These are phyloP conservation scores for Daedaleopsis sinensis DNA, from an alignment of 768 basidiomycete genomes.

Conservation along the genomic window DNA sequence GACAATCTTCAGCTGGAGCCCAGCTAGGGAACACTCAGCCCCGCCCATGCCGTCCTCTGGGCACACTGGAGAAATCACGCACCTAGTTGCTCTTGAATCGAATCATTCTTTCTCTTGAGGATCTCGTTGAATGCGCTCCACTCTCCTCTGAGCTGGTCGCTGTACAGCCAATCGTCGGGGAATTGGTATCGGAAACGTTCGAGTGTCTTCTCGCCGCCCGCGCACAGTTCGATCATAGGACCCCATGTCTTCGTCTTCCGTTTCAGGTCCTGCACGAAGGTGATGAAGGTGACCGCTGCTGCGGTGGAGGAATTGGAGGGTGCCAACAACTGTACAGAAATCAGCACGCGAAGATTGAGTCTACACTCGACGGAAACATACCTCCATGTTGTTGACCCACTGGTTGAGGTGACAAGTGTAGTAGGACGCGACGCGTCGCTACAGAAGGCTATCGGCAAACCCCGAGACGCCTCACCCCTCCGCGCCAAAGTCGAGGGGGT, in stretches of 20 bases:
- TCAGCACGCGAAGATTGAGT: not conserved
- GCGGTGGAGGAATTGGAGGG: constrained; percentile 92
- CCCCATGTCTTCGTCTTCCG: constrained; percentile 96
- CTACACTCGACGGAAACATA: constrained; percentile 10
- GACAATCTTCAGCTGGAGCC: constrained; percentile 98
- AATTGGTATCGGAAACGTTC: constrained; percentile 98
- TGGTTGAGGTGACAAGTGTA: constrained; percentile 17
- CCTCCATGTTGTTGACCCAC: constrained; percentile 38
- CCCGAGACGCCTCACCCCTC: constrained; percentile 14
- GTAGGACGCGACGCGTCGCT: constrained; percentile 31
- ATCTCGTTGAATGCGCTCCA: constrained; percentile 99
- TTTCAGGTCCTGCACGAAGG: constrained; percentile 98
- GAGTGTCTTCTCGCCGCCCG: constrained; percentile 93
- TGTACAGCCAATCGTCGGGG: constrained; percentile 96
- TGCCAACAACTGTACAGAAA: constrained; percentile 45
- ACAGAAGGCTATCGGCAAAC: constrained; percentile 18
- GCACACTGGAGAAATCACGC: constrained; percentile 23
- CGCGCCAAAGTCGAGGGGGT: constrained; percentile 17
- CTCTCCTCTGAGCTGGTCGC: constrained; percentile 95
- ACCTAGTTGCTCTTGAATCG: constrained; percentile 98
- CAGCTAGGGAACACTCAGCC: constrained; percentile 52
- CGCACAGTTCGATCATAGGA: constrained; percentile 94
- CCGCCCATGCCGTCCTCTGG: not conserved
- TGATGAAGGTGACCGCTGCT: constrained; percentile 98
- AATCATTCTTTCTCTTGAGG: constrained; percentile 95